Percentiles rank a stretch among this genome's conserved stretches.
These are phyloP conservation scores for Stagonosporopsis tanaceti DNA, from an alignment of 2,329 filamentous ascomycete species.

Conservation along the genomic window DNA sequence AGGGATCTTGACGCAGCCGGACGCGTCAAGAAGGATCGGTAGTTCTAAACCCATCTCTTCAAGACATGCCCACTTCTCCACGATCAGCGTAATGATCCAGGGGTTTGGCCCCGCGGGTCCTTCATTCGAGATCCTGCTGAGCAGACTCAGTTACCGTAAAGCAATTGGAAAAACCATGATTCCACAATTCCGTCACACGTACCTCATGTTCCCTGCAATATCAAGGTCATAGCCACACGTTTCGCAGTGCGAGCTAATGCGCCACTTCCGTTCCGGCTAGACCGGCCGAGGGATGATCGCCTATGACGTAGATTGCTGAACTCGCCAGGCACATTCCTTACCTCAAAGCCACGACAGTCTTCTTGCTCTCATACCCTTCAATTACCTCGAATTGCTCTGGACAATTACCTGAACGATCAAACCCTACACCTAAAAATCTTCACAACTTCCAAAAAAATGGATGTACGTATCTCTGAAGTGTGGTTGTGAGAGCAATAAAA, in stretches of 20 bases:
- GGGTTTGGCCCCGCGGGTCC: not conserved
- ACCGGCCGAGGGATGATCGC: slow-evolving; percentile 9
- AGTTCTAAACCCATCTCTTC: not conserved
- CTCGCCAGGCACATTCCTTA: slow-evolving; percentile 14
- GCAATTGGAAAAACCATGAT: not conserved
- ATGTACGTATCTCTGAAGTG: slow-evolving; percentile 4
- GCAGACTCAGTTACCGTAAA: not conserved
- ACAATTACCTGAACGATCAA: not conserved
- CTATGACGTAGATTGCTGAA: slow-evolving; percentile 13
- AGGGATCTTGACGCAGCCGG: slow-evolving; percentile 36
- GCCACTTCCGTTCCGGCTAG: slow-evolving; percentile 4
- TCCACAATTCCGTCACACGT: slow-evolving; percentile 3
- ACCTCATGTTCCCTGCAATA: not conserved
- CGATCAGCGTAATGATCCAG: not conserved
- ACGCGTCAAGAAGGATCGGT: slow-evolving; percentile 6
- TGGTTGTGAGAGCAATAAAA: not conserved
- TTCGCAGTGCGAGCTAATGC: slow-evolving; percentile 2
- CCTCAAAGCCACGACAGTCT: slow-evolving; percentile 10
- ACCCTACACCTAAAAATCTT: not conserved
- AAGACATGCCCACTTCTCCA: slow-evolving; percentile 4
- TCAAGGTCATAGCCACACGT: slow-evolving; percentile 12
- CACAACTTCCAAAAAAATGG: slow-evolving; percentile 9
- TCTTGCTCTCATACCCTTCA: slow-evolving; percentile 1
- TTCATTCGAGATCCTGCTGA: not conserved
- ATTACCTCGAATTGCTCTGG: not conserved